Evolutionary conservation across 2,329 filamentous ascomycete species (phyloP).

Genomic region (Aspergillus awamori): DNA sequence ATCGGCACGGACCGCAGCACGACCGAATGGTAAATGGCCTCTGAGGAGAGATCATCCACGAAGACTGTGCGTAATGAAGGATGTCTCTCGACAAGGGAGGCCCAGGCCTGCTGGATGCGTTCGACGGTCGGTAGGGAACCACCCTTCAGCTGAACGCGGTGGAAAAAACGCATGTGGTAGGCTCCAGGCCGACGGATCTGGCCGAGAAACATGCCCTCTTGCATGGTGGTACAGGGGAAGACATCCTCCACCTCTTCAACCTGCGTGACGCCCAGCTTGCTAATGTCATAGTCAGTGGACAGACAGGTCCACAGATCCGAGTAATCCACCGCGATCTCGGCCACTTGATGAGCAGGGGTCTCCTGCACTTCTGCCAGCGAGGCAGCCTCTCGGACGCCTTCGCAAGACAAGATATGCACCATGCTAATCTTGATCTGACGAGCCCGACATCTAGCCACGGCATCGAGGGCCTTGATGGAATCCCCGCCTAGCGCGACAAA

Average conservation of each 20-base stretch:
- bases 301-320: not conserved
- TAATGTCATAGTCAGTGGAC: not conserved
- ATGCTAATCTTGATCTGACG: not conserved
- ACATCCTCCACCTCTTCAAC: constrained; percentile 35
- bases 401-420: not conserved
- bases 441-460: not conserved
- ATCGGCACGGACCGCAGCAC: not conserved
- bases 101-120: constrained; percentile 41
- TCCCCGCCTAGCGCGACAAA: not conserved
- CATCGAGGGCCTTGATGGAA: not conserved
- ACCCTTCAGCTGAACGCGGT: constrained; percentile 23
- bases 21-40: not conserved
- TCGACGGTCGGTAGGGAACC: constrained; percentile 30
- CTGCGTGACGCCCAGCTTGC: not conserved
- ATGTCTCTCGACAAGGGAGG: constrained; percentile 41
- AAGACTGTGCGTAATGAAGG: constrained; percentile 72
- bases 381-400: not conserved
- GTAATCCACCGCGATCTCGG: not conserved
- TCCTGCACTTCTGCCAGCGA: not conserved
- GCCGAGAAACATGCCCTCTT: constrained; percentile 45
- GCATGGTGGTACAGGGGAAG: constrained; percentile 44
- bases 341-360: not conserved
- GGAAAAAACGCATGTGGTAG: constrained; percentile 35
- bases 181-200: constrained; percentile 39
- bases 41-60: constrained; percentile 46